These are phyloP conservation scores for Iberis pinnata DNA, from an alignment of 345 rosid species.

Conservation along the genomic window DNA sequence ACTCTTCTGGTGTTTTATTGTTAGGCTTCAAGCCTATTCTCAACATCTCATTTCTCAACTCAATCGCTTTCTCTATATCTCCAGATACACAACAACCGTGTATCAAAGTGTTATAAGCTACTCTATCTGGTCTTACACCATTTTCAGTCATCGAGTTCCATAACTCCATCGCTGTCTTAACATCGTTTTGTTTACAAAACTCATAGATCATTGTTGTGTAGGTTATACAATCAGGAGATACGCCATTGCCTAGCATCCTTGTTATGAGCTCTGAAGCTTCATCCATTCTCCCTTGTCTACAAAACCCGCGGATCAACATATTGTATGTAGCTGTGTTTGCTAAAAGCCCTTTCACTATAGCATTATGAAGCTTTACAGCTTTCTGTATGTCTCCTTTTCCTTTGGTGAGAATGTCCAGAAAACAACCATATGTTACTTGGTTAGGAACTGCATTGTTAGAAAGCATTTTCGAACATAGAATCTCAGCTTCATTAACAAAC, in stretches of 20 bases:
- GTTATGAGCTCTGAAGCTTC: slow-evolving; percentile 53
- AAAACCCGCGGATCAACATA: slow-evolving; percentile 68
- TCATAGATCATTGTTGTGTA: slow-evolving; percentile 75
- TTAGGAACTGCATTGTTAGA: slow-evolving; percentile 45
- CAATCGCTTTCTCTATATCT: slow-evolving; percentile 48
- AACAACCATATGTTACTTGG: slow-evolving; percentile 71
- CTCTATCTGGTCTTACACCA: slow-evolving; percentile 61
- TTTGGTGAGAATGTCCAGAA: slow-evolving; percentile 60
- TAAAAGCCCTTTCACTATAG: slow-evolving; percentile 51
- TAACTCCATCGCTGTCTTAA: slow-evolving; percentile 50
- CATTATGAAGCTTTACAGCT: slow-evolving; percentile 63
- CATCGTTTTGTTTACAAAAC: slow-evolving; percentile 46
- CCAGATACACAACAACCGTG: slow-evolving; percentile 62
- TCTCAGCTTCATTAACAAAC: slow-evolving; percentile 55
- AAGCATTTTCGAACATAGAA: slow-evolving; percentile 54
- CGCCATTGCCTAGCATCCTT: slow-evolving; percentile 49
- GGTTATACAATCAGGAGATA: slow-evolving; percentile 75
- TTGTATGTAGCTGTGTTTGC: slow-evolving; percentile 68
- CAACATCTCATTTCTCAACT: slow-evolving; percentile 63
- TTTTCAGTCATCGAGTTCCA: slow-evolving; percentile 65
- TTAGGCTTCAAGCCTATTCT: slow-evolving; percentile 46
- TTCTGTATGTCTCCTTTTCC: slow-evolving; percentile 59
- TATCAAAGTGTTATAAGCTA: slow-evolving; percentile 64
- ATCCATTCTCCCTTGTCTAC: slow-evolving; percentile 58
- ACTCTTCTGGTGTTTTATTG: slow-evolving; percentile 3